Conservation (phyloP, 768 basidiomycete species). For the Mycena pura region DNA sequence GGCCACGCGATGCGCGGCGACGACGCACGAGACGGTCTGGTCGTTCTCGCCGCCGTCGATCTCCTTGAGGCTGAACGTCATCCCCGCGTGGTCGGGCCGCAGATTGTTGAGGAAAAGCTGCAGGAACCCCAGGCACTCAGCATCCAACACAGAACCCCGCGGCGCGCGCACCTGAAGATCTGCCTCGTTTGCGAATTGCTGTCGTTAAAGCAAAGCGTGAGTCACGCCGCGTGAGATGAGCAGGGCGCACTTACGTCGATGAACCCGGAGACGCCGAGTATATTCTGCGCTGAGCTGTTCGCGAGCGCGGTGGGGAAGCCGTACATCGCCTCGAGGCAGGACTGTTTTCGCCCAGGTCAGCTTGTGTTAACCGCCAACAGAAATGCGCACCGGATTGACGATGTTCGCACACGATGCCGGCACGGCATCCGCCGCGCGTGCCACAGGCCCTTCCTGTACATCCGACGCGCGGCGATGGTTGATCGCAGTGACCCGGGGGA, state of each 20-base stretch:
- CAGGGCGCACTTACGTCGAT: constrained; percentile 14
- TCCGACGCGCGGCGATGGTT: not conserved
- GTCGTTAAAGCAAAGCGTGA: not conserved
- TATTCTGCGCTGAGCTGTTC: constrained; percentile 27
- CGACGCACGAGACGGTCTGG: constrained; percentile 37
- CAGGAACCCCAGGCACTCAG: not conserved
- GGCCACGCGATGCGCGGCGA: constrained; percentile 1
- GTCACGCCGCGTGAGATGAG: not conserved
- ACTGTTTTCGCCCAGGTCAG: not conserved
- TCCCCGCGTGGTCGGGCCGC: constrained; percentile 2
- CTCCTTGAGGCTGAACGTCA: constrained; percentile 26
- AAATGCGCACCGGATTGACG: not conserved
- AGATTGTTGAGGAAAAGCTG: not conserved
- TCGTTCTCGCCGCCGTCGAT: constrained; percentile 33
- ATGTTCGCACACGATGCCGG: not conserved
- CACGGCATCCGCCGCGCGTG: not conserved
- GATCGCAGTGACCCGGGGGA: not conserved
- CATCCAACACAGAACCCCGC: not conserved
- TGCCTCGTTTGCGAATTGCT: constrained; percentile 16
- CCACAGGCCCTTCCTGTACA: not conserved
- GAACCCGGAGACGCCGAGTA: constrained; percentile 39
- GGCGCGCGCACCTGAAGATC: not conserved
- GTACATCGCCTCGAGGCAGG: constrained; percentile 7
- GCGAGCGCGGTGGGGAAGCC: constrained; percentile 1
- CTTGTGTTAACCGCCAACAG: not conserved